A percentile compares a stretch with the other conserved stretches of the same genome.
Conservation (phyloP, 768 basidiomycete species). For the Suillus subalutaceus region DNA sequence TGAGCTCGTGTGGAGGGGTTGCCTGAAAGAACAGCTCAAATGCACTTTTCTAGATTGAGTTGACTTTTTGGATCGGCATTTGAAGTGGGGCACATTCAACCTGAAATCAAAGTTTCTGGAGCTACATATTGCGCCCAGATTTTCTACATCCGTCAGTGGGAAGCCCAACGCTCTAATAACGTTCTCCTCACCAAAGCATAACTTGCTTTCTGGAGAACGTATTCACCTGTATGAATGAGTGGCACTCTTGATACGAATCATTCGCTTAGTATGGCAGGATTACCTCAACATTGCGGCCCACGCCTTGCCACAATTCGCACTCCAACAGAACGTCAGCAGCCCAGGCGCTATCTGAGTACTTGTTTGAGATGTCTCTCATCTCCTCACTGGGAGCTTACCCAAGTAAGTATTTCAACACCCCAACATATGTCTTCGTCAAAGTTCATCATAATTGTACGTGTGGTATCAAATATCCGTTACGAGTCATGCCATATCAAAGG, state of each 20-base stretch:
- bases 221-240: background rate
- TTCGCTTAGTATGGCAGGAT: background rate
- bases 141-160: background rate
- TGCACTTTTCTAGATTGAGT: too few species aligned
- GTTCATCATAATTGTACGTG: background rate
- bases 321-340: background rate
- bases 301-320: background rate
- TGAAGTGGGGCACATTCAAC: too few species aligned
- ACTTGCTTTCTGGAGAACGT: background rate
- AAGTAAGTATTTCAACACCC: slow-evolving; percentile 17
- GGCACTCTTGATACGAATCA: background rate
- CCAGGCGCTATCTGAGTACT: slow-evolving; percentile 20
- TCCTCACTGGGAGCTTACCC: slow-evolving; percentile 41
- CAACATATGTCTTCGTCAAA: background rate
- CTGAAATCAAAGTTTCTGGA: background rate
- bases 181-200: background rate
- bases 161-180: background rate
- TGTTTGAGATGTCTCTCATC: slow-evolving; percentile 25
- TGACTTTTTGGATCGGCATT: too few species aligned
- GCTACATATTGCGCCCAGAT: background rate
- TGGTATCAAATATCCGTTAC: slow-evolving; percentile 7
- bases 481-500: slow-evolving; percentile 26
- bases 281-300: background rate
- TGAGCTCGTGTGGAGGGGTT: too few species aligned
- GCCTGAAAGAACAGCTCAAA: too few species aligned